Evolutionary conservation across 2,329 filamentous ascomycete species (phyloP), one percentile per base, ranked within the genome.

Genomic region (Phoma herbarum): DNA sequence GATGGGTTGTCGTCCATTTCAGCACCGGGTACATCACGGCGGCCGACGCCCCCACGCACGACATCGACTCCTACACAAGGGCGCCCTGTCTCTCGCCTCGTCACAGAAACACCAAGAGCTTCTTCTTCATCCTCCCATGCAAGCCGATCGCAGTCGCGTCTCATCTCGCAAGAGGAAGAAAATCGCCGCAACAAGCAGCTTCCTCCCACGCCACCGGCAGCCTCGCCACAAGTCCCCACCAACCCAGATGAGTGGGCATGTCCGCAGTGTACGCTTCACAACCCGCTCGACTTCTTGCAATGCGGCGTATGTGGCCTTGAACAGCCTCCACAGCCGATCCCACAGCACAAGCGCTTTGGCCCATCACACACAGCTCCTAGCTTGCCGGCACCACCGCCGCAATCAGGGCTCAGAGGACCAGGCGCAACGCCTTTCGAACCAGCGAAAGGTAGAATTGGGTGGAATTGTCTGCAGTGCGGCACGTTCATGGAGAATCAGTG

Each of bases 401-500:
- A 70, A 45, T 66, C 66, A 2, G 60, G 62, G 3, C 45, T 76
- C 8, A 62, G 74, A 45, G 68, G 68, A 1, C 68, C 68, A 8
- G 69, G 68, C 18, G 71, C 72, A 4, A 75, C 76, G 1, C 75
- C 78, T 3, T 80, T 82, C 35, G 75, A 77, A 22, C 78, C 78
- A 23, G 74, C 75, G n/a, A 77, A 76, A 20, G 78, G 81, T 44
- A 81, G 83, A 2, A 66, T 87, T 20, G 86, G 85, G 1, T 89
- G 87, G 87, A 78, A 82, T 52, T 89, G 87, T 70, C 66, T 78
- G 50, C 74, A 77, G 6, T 89, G 87, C 60, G 84, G 85, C 6
- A 81, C 82, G 0, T 88, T 86, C 59, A 88, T 88, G 85, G 86
- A 88, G 71, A 81, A 80, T 20, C 77, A 85, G 65, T 89, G 86